Base-by-base conservation (phyloP, 2,329 filamentous ascomycete genomes). In the Fusarium musae region DNA sequence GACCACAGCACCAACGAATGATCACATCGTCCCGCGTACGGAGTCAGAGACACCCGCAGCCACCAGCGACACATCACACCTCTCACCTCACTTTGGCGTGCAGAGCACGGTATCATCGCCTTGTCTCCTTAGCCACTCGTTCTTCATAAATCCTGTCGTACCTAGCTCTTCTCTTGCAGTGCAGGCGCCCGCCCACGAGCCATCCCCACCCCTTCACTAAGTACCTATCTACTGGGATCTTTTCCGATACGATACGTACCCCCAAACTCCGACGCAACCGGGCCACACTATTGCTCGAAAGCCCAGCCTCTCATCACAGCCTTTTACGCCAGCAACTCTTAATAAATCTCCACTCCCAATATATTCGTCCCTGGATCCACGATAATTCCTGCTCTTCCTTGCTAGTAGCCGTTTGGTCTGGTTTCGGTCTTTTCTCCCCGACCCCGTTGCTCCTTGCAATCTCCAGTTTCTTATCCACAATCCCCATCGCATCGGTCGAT, bases 321-420 rank as follows among this genome's bases (percentile, higher is more conserved):
- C 32, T 61, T 72, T 50, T 66, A 59, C 61, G 59, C 59, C 67
- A 72, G 47, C 69, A 42, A 63, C 65, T 78, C 59, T 69, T 59
- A 63, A 70, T 60, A 66, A 70, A 77, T 78, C 75, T 75, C 77
- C 80, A 78, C 79, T 46, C 69, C 32, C 70, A 75, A 79, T 77
- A 75, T 78, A 76, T 74, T 75, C 73, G 63, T 66, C 74, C 65
- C 62, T 68, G 56, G 72, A 63, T 66, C 69, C 66, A 69, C 75
- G 72, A 62, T 37, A 32, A 66, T 74, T 72, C 68, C 61, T 66
- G 37, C 44, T 60, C 63, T 78, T 75, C 78, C 78, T 79, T 79
- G 77, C 75, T 77, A 76, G 78, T 68, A 65, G 54, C 72, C 72
- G 70, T 74, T 74, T 75, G 70, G 68, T 65, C 72, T 72, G 63